These are phyloP conservation scores for Cladosporium colombiae DNA, from an alignment of 2,329 filamentous ascomycete species.

Conservation along the genomic window DNA sequence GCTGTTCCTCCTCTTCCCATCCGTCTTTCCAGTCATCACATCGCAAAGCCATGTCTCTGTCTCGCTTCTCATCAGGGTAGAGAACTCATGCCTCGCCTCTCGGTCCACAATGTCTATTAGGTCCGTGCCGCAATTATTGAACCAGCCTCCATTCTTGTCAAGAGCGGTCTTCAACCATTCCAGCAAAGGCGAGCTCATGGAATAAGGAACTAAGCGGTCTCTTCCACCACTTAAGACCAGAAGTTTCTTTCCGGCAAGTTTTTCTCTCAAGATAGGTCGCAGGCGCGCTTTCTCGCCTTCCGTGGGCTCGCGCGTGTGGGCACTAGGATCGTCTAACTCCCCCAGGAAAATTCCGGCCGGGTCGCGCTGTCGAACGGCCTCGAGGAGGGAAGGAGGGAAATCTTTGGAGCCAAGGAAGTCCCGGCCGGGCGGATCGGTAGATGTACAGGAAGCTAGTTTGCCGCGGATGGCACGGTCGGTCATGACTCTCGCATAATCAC, in stretches of 20 bases:
- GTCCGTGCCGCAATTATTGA: conserved; percentile 55
- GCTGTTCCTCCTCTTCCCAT: conserved; percentile 7
- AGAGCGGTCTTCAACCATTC: conserved; percentile 60
- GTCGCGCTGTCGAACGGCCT: conserved; percentile 66
- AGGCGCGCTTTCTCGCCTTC: conserved; percentile 49
- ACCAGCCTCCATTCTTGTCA: conserved; percentile 49
- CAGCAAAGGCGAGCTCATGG: conserved; percentile 61
- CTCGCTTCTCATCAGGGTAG: conserved; percentile 65
- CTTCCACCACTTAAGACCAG: conserved; percentile 65
- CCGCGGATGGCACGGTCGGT: conserved; percentile 72
- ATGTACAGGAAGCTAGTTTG: conserved; percentile 58
- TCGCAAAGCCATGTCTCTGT: conserved; percentile 63
- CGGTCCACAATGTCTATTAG: conserved; percentile 69
- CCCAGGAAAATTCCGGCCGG: conserved; percentile 72
- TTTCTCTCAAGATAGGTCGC: conserved; percentile 32
- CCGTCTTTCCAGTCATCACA: conserved; percentile 33
- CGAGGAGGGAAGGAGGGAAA: conserved; percentile 70
- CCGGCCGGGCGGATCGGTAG: conserved; percentile 57
- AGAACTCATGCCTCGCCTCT: conserved; percentile 70
- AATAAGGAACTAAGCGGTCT: conserved; percentile 73
- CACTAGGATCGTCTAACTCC: conserved; percentile 35
- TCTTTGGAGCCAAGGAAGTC: conserved; percentile 74
- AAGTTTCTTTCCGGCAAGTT: conserved; percentile 61
- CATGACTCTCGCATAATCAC: conserved; percentile 83
- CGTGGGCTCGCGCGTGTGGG: conserved; percentile 40